These are phyloP conservation scores for Castanospermum australe DNA, from an alignment of 306 rosid species.

Conservation along the genomic window DNA sequence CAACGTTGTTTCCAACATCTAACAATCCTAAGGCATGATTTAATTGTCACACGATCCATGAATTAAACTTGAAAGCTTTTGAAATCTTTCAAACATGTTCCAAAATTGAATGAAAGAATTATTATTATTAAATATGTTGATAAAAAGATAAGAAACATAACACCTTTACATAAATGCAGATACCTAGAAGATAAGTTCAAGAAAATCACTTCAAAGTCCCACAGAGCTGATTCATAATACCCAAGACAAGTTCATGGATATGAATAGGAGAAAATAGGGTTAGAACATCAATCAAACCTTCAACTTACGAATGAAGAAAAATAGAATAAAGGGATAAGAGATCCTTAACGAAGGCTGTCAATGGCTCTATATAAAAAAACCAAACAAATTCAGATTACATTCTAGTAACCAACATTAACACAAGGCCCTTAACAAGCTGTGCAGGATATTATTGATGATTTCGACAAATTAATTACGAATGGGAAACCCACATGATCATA, in stretches of 20 bases:
- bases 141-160: neutral
- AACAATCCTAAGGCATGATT: neutral
- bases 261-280: neutral
- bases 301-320: neutral
- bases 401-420: neutral
- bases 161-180: neutral
- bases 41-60: neutral
- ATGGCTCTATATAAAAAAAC: neutral
- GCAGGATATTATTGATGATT: neutral
- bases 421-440: neutral
- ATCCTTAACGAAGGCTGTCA: constrained; percentile 6
- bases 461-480: neutral
- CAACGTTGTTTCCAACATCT: neutral
- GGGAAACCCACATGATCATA: neutral
- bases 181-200: neutral
- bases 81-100: neutral
- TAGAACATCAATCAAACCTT: neutral
- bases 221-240: neutral
- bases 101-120: neutral
- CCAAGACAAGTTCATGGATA: neutral
- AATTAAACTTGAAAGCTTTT: neutral
- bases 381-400: neutral
- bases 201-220: neutral
- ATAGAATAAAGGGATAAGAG: neutral
- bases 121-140: neutral